Evolutionary conservation across 352 stramenopile genomes (phyloP), one percentile per base, ranked within the genome.

Genomic region (Phytophthora syringae): DNA sequence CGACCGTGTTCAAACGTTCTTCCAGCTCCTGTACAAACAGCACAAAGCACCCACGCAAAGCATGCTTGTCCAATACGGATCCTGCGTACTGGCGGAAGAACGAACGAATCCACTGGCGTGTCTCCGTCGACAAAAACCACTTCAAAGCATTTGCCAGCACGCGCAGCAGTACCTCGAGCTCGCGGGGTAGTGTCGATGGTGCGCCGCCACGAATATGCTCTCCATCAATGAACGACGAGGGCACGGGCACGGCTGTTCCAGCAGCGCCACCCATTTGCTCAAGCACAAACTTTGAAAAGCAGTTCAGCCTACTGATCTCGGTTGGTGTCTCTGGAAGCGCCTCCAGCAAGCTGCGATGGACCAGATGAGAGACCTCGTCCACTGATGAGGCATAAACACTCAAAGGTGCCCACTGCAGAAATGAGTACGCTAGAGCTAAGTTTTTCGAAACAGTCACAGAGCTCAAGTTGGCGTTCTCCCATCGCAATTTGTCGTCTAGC

Each of bases 321-420:
- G 54, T 58, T 42, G 50, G 39, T 34, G 16, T 22, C 5, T 42
- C 44, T 13, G 64, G 55, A 3, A 79, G 50, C 20, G 73, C 66
- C 44, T 74, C 65, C 16, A 76, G 47, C 24, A 85, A 63, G 3
- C 59, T 60, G 25, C 68, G 52, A 42, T 88, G 72, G 5, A 79
- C 47, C 11, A 67, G 24, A 40, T 85, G 75, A 20, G 81, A 89
- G 60, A 7, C 77, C 76, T 6, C n/a, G n/a, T n/a, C n/a, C n/a
- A n/a, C n/a, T n/a, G n/a, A n/a, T n/a, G n/a, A n/a, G n/a, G n/a
- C n/a, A n/a, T n/a, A n/a, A n/a, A n/a, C n/a, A n/a, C n/a, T n/a
- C n/a, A n/a, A n/a, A n/a, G n/a, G n/a, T n/a, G 80, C 77, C 77
- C 76, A 87, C 4, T 72, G 52, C 12, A 81, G 25, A 18, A 89